Base-by-base conservation (phyloP, 768 basidiomycete genomes). In the Naganishia vaughanmartiniae region DNA sequence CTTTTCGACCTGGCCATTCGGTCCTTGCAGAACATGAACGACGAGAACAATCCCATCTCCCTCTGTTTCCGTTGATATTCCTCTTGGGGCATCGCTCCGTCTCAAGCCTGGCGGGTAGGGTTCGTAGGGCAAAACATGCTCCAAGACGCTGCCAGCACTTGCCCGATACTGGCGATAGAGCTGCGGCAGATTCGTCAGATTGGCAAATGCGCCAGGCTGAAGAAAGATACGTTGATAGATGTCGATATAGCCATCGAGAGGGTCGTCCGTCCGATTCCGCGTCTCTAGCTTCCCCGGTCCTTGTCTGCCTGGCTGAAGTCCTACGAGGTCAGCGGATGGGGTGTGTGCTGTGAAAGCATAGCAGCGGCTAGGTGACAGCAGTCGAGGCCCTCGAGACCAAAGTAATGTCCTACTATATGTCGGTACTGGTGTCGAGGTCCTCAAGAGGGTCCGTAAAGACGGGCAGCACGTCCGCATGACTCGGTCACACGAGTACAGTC, bases 1-100 rank as follows among this genome's bases (percentile, higher is more conserved):
- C 76, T 66, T 73, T 48, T 85, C 85, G 73, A 84, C 81, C 28
- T 82, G 81, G 48, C 81, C 65, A 36, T 70, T 75, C 15, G 73
- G 70, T 17, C 80, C 78, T 42, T 81, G 68, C 6, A 83, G 78
- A 55, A 85, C 85, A 72, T 89, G 87, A 14, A 85, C 87, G 33
- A 89, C 82, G 53, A 87, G 77, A 17, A 85, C 82, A 0, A 86
- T 79, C 26, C 83, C 82, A 66, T 76, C 77, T 65, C 72, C 76
- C 24, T 77, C 79, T 63, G 76, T 74, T 33, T 60, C 45, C 19
- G 36, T 63, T 26, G 60, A 19, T 45, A 12, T 10, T 9, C 12
- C 39, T 14, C 28, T 26, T 12, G 42, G 15, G 6, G 60, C 36
- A 28, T 63, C 60, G 15, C 60, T 63, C 24, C 60, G 12, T 30